Base-by-base conservation (phyloP, 148 eudicot genomes). In the Arbutus unedo region DNA sequence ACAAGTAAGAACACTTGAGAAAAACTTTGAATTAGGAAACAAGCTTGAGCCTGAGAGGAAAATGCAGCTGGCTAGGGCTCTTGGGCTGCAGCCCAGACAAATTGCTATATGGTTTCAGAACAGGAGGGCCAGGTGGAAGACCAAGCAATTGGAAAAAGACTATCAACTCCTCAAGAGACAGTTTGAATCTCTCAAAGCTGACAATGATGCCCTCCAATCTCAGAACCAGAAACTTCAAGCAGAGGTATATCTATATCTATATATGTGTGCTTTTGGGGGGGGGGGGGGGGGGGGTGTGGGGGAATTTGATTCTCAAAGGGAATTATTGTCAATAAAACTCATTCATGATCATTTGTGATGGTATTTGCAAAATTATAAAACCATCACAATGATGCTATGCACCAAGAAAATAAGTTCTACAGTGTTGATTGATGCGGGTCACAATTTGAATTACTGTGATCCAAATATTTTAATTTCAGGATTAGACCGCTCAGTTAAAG, bases 101-200 rank as follows among this genome's bases (percentile, higher is more conserved):
- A 88, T 97, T 56, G 99, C 99, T 0, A 94, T 97, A 60, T 97
- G 99, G 99, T 97, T 97, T 74, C 99, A 97, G 78, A 97, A 97
- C 64, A 87, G 99, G 56, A 89, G 99, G 83, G 99, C 99, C 3
- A 87, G 99, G 41, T 97, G 99, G 96, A 97, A 97, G 82, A 97
- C 99, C 3, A 97, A 97, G 88, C 99, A 97, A 68, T 84, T 97
- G 55, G 99, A 97, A 88, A 97, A 90, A 70, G 99, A 97, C 79
- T 97, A 94, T 89, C 94, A 97, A 10, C 54, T 91, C 57, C 92
- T 97, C 68, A 97, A 93, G 89, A 82, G 91, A 86, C 97, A 94
- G 86, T 97, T 92, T 88, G 99, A 97, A 45, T 88, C 93, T 8
- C 81, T 97, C 78, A 94, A 94, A 53, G 92, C 95, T 81, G 98